phyloP scores from a whole-genome alignment of 2,329 filamentous ascomycete genomes.

The Capronia americana region DNA sequence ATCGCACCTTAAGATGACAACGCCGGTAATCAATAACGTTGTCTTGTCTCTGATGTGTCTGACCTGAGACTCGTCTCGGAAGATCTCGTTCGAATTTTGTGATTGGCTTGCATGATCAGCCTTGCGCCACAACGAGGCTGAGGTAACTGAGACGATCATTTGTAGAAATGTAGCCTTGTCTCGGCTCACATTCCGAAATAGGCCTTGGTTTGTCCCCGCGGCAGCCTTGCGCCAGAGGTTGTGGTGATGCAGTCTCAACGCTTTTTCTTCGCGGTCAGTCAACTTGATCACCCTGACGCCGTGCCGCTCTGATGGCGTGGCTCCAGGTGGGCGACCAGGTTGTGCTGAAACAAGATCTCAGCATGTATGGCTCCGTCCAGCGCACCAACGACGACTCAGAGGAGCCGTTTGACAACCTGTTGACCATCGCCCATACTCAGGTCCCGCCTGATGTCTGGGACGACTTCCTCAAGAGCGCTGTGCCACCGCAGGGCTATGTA shows the following conservation, averaged over 20 bases:
- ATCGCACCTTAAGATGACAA: background rate
- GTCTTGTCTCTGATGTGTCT: too few species aligned
- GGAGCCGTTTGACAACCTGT: conserved; percentile 43
- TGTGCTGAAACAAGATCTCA: conserved; percentile 47
- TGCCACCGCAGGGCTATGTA: conserved; percentile 59
- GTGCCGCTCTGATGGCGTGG: conserved; percentile 32
- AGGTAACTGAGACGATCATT: too few species aligned
- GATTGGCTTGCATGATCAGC: too few species aligned
- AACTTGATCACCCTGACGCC: background rate
- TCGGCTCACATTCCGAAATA: background rate
- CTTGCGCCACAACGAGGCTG: too few species aligned
- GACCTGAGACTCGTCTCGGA: too few species aligned
- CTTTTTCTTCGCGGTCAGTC: background rate
- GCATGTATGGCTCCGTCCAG: conserved; percentile 54
- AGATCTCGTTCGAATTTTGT: too few species aligned
- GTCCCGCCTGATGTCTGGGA: conserved; percentile 43
- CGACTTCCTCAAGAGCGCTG: conserved; percentile 30
- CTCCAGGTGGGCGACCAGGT: conserved; percentile 49
- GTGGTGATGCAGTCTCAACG: background rate
- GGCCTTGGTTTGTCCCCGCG: background rate
- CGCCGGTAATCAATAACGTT: too few species aligned
- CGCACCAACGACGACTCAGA: conserved; percentile 41
- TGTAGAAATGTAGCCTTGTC: background rate
- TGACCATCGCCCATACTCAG: conserved; percentile 42
- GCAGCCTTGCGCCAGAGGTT: background rate